Evolutionary conservation across 129 eudicot genomes (phyloP).

Genomic region (carrot (Daucus carota)): DH1_v3.0 NC_030387.2:27332001-27332500

Average conservation of each 20-base stretch:
- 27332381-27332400: constrained; percentile 65
- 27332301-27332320: constrained; percentile 80
- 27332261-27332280: constrained; percentile 83
- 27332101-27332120: too few relatives aligned
- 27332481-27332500: constrained; percentile 75
- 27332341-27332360: constrained; percentile 65
- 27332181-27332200: too few relatives aligned
- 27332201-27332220: not conserved
- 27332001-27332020: too few relatives aligned
- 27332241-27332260: constrained; percentile 68
- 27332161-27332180: too few relatives aligned
- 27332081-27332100: too few relatives aligned
- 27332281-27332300: constrained; percentile 73
- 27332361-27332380: constrained; percentile 25
- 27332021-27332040: too few relatives aligned
- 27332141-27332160: too few relatives aligned
- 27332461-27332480: constrained; percentile 88
- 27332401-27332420: constrained; percentile 82
- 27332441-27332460: constrained; percentile 63
- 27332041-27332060: too few relatives aligned
- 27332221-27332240: not conserved
- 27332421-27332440: constrained; percentile 76
- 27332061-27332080: too few relatives aligned
- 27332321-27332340: constrained; percentile 86
- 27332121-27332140: too few relatives aligned